Base-by-base conservation (phyloP, 2,329 filamentous ascomycete genomes). In the Fusarium poae region DNA sequence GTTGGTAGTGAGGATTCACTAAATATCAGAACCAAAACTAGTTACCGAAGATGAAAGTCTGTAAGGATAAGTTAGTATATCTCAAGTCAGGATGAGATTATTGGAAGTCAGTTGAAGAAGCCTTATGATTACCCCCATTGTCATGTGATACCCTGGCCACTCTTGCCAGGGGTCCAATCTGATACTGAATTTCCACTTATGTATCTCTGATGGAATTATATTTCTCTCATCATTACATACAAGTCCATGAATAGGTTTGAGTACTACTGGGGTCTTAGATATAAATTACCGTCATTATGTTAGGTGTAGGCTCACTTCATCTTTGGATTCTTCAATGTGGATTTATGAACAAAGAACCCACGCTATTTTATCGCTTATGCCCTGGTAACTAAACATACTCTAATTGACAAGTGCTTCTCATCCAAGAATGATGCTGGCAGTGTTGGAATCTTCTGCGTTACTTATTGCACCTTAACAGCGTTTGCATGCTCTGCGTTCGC, bases 101-200 rank as follows among this genome's bases (percentile, higher is more conserved):
- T 32, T 5, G 4, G 18, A 40, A 3, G 16, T 6, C 5, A 18
- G 18, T 27, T 32, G 23, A 23, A 34, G 34, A 44, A 39, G 30
- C 30, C 32, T 45, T 11, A 13, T 5, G 11, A 4, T 21, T 27
- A 23, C 25, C 50, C 34, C 44, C 18, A 30, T 6, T 23, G 21
- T 66, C 56, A 66, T 61, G 40, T 66, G 62, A 66, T 56, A 20
- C 12, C 15, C 13, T 23, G 34, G 5, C 30, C 12, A n/a, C 8
- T n/a, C 8, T 20, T 23, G 13, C 16, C 18, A 30, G 6, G 45
- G 48, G 25, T 9, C 16, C n/a, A 20, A 6, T 29, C 48, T 51
- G 10, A 51, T 12, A 13, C n/a, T 4, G n/a, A 20, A 20, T 9
- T 6, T 15, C 2, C 12, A 25, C 27, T 13, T n/a, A 11, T 25